phyloP scores from a whole-genome alignment of 2,329 filamentous ascomycete genomes.

The Hypoxylon sp. region DNA sequence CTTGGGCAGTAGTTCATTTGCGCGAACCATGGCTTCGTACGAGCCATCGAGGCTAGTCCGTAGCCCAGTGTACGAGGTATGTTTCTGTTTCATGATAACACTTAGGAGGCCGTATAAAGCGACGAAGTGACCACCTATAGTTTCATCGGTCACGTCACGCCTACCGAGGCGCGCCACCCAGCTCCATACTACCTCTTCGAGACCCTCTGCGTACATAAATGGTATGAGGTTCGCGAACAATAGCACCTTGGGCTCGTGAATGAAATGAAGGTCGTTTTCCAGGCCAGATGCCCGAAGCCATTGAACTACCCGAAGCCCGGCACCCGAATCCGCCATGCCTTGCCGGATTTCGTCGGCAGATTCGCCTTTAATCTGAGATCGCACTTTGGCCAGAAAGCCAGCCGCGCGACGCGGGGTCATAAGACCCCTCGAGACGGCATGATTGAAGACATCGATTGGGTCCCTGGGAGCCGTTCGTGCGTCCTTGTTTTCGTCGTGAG shows the following conservation, averaged over 20 bases:
- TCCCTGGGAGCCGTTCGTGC: slow-evolving; percentile 49
- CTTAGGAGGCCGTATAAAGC: slow-evolving; percentile 59
- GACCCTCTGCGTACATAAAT: slow-evolving; percentile 66
- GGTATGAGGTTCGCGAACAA: slow-evolving; percentile 59
- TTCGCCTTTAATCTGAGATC: slow-evolving; percentile 56
- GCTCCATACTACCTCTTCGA: slow-evolving; percentile 65
- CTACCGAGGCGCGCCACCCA: slow-evolving; percentile 62
- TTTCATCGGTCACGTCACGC: slow-evolving; percentile 44
- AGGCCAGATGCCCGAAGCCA: slow-evolving; percentile 68
- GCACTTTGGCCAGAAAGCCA: slow-evolving; percentile 66
- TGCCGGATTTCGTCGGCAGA: slow-evolving; percentile 52
- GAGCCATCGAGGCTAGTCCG: slow-evolving; percentile 63
- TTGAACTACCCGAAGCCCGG: slow-evolving; percentile 62
- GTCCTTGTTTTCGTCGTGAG: slow-evolving; percentile 45
- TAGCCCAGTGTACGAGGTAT: slow-evolving; percentile 47
- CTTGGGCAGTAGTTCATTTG: slow-evolving; percentile 58
- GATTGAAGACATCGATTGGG: slow-evolving; percentile 68
- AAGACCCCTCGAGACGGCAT: slow-evolving; percentile 67
- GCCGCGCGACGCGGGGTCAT: slow-evolving; percentile 68
- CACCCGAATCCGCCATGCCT: slow-evolving; percentile 59
- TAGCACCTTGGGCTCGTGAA: slow-evolving; percentile 52
- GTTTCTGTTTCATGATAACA: slow-evolving; percentile 53
- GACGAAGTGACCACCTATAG: slow-evolving; percentile 29
- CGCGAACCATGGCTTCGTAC: slow-evolving; percentile 63
- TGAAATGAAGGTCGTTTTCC: slow-evolving; percentile 62